These are phyloP conservation scores for Talinum fruticosum DNA, from an alignment of 148 eudicot species.

Conservation along the genomic window DNA sequence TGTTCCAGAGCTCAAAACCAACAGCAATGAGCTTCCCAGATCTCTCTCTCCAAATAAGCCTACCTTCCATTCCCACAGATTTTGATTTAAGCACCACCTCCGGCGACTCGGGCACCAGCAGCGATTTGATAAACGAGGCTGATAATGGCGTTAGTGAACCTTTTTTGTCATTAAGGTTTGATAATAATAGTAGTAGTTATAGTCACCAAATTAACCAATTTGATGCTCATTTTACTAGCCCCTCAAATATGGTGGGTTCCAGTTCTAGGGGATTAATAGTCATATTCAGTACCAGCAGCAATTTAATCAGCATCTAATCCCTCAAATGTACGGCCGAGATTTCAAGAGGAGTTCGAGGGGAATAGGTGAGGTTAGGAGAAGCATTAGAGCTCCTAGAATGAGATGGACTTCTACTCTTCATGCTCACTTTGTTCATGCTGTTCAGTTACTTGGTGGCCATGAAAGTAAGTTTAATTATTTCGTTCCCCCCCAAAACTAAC, in stretches of 20 bases:
- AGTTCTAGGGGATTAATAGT: neutral
- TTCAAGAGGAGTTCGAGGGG: constrained; percentile 57
- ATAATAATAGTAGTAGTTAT: constrained; percentile 1
- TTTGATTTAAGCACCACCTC: constrained; percentile 22
- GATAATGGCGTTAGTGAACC: constrained; percentile 20
- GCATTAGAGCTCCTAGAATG: constrained; percentile 88
- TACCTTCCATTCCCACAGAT: constrained; percentile 32
- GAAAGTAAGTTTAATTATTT: constrained; percentile 90
- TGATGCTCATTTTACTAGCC: neutral
- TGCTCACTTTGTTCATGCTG: constrained; percentile 94
- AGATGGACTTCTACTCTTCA: constrained; percentile 98
- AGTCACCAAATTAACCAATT: neutral
- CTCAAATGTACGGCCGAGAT: constrained; percentile 32
- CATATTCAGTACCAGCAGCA: neutral
- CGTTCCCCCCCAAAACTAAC: too few species aligned
- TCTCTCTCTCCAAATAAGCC: constrained; percentile 79
- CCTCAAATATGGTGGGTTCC: neutral
- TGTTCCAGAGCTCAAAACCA: constrained; percentile 22
- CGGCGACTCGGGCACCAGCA: constrained; percentile 18
- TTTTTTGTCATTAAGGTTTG: constrained; percentile 33
- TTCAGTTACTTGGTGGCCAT: constrained; percentile 97
- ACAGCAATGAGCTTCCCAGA: constrained; percentile 40
- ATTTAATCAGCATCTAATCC: constrained; percentile 11
- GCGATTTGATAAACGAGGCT: constrained; percentile 17
- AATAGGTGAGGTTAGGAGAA: constrained; percentile 43